Conservation (phyloP, 2,329 filamentous ascomycete genomes). For the Colletotrichum spinosum region DNA sequence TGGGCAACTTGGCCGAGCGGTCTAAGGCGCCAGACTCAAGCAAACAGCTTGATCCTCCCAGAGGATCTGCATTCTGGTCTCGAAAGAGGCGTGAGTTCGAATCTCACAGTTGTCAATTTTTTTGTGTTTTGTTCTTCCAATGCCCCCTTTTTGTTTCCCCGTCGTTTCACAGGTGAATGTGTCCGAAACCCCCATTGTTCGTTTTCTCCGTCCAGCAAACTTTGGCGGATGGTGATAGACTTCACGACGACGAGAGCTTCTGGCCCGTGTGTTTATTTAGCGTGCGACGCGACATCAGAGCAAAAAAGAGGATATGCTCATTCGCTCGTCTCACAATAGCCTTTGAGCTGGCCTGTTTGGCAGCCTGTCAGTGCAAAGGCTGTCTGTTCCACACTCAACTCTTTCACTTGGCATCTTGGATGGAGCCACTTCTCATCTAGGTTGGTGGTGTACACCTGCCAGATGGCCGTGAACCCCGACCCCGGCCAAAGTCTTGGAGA, state of each 20-base stretch:
- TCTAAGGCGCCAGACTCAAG: constrained; percentile 38
- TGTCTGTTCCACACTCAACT: neutral
- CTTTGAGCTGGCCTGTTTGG: constrained; percentile 12
- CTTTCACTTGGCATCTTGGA: neutral
- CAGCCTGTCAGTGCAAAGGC: constrained; percentile 8
- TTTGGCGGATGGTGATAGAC: too few relatives aligned
- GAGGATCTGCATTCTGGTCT: constrained; percentile 30
- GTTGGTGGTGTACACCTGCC: too few relatives aligned
- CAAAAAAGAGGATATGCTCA: neutral
- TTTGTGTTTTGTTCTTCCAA: neutral
- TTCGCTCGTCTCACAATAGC: constrained; percentile 6
- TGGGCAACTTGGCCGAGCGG: constrained; percentile 36
- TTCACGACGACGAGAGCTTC: too few relatives aligned
- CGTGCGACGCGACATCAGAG: neutral
- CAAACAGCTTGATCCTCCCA: constrained; percentile 9
- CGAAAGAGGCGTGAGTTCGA: constrained; percentile 38
- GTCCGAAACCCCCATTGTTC: too few relatives aligned
- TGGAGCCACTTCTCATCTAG: too few relatives aligned
- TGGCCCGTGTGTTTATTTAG: too few relatives aligned
- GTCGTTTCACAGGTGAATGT: too few relatives aligned
- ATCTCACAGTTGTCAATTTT: constrained; percentile 35
- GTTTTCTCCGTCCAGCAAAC: too few relatives aligned
- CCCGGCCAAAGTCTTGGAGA: too few relatives aligned
- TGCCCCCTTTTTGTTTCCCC: too few relatives aligned
- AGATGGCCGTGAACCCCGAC: too few relatives aligned